Evolutionary conservation across 2,329 filamentous ascomycete genomes (phyloP).

Genomic region (Alternaria atra): DNA sequence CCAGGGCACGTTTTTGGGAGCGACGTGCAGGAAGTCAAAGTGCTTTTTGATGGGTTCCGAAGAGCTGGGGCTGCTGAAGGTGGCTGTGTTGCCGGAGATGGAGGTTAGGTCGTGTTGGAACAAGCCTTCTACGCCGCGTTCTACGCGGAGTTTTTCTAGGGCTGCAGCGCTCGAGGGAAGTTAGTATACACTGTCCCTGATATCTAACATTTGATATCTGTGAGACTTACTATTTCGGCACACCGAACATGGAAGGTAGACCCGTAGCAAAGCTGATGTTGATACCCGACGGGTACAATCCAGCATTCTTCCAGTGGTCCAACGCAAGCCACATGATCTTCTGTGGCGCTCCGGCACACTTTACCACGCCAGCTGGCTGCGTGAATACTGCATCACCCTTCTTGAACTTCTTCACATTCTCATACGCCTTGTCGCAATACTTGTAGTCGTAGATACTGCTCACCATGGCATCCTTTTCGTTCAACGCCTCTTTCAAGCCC

Average conservation of each 20-base stretch:
- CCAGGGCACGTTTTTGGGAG: slow-evolving; percentile 51
- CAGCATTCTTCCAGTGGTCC: slow-evolving; percentile 50
- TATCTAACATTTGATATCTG: too few relatives aligned
- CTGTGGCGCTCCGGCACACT: slow-evolving; percentile 53
- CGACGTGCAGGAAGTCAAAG: slow-evolving; percentile 52
- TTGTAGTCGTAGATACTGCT: slow-evolving; percentile 52
- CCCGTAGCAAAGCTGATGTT: slow-evolving; percentile 52
- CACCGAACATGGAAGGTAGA: slow-evolving; percentile 53
- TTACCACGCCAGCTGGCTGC: slow-evolving; percentile 51
- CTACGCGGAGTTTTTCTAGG: slow-evolving; percentile 47
- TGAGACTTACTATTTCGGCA: slow-evolving; percentile 43
- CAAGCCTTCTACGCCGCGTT: slow-evolving; percentile 50
- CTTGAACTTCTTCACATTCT: slow-evolving; percentile 42
- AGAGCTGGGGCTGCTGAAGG: slow-evolving; percentile 39
- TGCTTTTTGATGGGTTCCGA: slow-evolving; percentile 39
- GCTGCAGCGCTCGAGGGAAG: slow-evolving; percentile 34
- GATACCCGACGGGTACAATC: slow-evolving; percentile 47
- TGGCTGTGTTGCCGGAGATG: slow-evolving; percentile 51
- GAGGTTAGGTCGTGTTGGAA: slow-evolving; percentile 52
- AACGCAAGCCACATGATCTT: slow-evolving; percentile 55
- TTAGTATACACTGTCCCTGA: background rate
- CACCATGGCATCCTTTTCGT: slow-evolving; percentile 44
- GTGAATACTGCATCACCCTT: slow-evolving; percentile 52
- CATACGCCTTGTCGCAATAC: slow-evolving; percentile 50
- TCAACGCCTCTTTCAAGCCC: slow-evolving; percentile 49